These are phyloP conservation scores for Dendrocalamus sinicus DNA, from an alignment of 176 grass and related monocot genomes.

Conservation along the genomic window DNA sequence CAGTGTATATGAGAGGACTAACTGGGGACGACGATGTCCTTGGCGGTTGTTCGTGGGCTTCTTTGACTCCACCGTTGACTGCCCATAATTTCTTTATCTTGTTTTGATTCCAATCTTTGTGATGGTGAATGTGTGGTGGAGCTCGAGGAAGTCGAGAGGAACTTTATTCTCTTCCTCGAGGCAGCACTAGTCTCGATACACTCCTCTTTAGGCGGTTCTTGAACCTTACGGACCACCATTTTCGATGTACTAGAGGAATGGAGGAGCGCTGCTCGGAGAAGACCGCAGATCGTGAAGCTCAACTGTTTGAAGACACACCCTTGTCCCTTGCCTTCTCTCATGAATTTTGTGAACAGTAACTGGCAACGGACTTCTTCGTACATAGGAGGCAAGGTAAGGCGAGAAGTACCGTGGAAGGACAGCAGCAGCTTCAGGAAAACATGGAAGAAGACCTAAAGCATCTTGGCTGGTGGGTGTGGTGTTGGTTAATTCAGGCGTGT, in stretches of 20 bases:
- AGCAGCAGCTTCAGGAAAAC: conserved; percentile 44
- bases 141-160: background rate
- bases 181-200: conserved; percentile 16
- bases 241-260: conserved; percentile 27
- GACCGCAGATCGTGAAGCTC: conserved; percentile 35
- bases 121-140: conserved; percentile 6
- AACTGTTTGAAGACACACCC: conserved; percentile 13
- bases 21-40: background rate
- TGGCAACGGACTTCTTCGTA: conserved; percentile 39
- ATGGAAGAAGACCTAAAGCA: conserved; percentile 44
- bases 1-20: too few species aligned
- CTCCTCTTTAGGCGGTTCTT: conserved; percentile 20
- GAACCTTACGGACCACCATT: conserved; percentile 16
- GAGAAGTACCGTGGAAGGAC: conserved; percentile 46
- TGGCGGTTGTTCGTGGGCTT: conserved; percentile 23
- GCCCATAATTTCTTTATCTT: conserved; percentile 26
- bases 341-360: conserved; percentile 36
- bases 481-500: too few species aligned
- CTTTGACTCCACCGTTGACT: conserved; percentile 22
- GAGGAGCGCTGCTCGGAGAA: conserved; percentile 33
- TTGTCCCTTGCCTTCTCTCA: conserved; percentile 38
- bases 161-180: conserved; percentile 29
- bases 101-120: conserved; percentile 1
- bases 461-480: conserved; percentile 33
- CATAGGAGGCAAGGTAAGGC: conserved; percentile 46